Conservation (phyloP, 805 yeast species). For the Yarrowia deformans region DNA sequence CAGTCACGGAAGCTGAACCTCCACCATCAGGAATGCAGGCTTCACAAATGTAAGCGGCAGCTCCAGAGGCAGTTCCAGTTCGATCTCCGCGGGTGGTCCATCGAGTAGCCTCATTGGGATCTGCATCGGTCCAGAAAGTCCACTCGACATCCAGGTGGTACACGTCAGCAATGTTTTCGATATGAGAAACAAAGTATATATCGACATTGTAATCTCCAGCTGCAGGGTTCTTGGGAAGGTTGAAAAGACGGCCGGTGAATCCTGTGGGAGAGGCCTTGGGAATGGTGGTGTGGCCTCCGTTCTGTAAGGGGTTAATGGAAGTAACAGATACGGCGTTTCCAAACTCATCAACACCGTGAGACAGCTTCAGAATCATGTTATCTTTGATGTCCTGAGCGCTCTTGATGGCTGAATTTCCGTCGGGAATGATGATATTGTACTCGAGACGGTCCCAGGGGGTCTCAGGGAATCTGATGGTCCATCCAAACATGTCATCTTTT, state of each 20-base stretch:
- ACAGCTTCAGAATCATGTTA: background rate
- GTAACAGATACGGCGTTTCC: background rate
- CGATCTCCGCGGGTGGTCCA: conserved; percentile 2
- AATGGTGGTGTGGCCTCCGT: background rate
- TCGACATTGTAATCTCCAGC: background rate
- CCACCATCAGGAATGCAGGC: background rate
- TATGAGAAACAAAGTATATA: background rate
- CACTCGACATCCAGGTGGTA: background rate
- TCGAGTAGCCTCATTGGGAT: background rate
- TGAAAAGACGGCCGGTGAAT: conserved; percentile 12
- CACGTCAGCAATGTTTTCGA: background rate
- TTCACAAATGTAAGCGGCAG: background rate
- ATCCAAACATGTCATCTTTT: background rate
- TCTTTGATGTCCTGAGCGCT: background rate
- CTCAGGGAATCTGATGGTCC: conserved; percentile 2
- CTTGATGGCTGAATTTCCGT: background rate
- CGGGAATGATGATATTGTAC: background rate
- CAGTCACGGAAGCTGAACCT: conserved; percentile 7
- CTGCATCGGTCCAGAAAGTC: background rate
- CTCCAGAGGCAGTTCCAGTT: background rate
- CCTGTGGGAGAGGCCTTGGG: background rate
- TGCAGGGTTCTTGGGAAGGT: conserved; percentile 3
- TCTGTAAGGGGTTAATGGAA: background rate
- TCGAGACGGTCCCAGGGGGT: conserved; percentile 4
- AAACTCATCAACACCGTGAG: background rate